Conservation (phyloP, 345 rosid species). For the Gossypium anomalum region DNA sequence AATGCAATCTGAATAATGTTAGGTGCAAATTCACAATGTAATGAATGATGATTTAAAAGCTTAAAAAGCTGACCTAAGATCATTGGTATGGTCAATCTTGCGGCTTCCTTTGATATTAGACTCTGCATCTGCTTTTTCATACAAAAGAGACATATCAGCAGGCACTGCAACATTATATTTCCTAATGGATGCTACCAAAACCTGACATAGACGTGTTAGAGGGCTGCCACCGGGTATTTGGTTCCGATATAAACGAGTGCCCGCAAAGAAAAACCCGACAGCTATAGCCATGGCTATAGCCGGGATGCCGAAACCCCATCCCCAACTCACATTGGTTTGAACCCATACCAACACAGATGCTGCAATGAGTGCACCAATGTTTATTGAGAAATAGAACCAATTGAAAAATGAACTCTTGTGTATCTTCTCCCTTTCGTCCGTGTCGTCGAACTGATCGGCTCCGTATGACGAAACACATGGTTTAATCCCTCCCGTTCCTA, state of each 20-base stretch:
- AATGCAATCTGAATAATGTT: too few relatives aligned
- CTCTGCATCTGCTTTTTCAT: constrained; percentile 20
- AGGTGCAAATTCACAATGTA: too few relatives aligned
- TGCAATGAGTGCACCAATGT: constrained; percentile 25
- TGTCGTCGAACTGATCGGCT: constrained; percentile 27
- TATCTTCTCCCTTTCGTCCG: constrained; percentile 21
- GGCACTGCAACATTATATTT: constrained; percentile 11
- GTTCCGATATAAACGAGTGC: constrained; percentile 19
- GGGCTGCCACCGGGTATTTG: constrained; percentile 29
- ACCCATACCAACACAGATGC: constrained; percentile 24
- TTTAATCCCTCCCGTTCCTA: constrained; percentile 22
- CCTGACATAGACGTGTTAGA: constrained; percentile 20
- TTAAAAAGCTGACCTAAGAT: constrained; percentile 11
- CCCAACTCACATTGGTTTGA: constrained; percentile 23
- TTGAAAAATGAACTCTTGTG: constrained; percentile 20
- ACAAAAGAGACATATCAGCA: constrained; percentile 12
- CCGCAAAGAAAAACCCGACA: constrained; percentile 16
- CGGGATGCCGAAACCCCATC: constrained; percentile 26
- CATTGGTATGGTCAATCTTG: constrained; percentile 17
- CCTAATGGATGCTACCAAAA: constrained; percentile 22
- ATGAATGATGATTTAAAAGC: too few relatives aligned
- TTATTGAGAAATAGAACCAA: constrained; percentile 18
- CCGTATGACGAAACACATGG: constrained; percentile 25
- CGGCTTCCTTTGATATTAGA: constrained; percentile 20
- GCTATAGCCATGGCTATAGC: constrained; percentile 25